Conservation (phyloP, 1,139 yeast species). For the Nadsonia starkeyi-henricii region DNA sequence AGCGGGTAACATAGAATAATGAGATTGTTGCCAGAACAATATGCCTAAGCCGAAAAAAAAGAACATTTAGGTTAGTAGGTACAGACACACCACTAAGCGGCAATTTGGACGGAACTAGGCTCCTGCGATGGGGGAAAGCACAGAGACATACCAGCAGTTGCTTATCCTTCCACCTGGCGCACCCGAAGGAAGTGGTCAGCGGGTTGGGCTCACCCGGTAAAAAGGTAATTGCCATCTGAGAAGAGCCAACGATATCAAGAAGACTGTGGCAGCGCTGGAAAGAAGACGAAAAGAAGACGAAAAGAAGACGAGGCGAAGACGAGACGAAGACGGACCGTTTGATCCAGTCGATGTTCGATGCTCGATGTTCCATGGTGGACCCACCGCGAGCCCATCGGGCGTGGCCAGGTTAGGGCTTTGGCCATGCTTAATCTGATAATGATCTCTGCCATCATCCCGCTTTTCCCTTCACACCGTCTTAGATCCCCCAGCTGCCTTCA, state of each 20-base stretch:
- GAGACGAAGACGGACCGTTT: background rate
- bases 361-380: too few relatives aligned
- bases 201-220: slow-evolving; percentile 78
- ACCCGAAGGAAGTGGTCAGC: slow-evolving; percentile 41
- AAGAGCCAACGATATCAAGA: slow-evolving; percentile 1
- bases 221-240: slow-evolving; percentile 29
- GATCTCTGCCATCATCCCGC: too few relatives aligned
- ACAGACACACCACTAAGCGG: too few relatives aligned
- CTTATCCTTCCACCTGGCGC: slow-evolving; percentile 54
- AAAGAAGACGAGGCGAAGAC: background rate
- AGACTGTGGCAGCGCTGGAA: background rate
- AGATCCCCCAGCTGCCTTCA: too few relatives aligned
- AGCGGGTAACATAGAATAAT: slow-evolving; percentile 43
- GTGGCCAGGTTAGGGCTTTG: too few relatives aligned
- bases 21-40: slow-evolving; percentile 81
- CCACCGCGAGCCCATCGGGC: too few relatives aligned
- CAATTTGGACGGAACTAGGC: too few relatives aligned
- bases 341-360: background rate
- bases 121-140: too few relatives aligned
- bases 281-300: background rate
- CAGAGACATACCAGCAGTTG: slow-evolving; percentile 33
- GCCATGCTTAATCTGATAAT: too few relatives aligned
- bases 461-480: too few relatives aligned
- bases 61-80: too few relatives aligned
- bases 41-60: too few relatives aligned